A percentile compares a stretch with the other conserved stretches of the same genome.
These are phyloP conservation scores for Diaporthe citrichinensis DNA, from an alignment of 2,329 filamentous ascomycete species.

Conservation along the genomic window DNA sequence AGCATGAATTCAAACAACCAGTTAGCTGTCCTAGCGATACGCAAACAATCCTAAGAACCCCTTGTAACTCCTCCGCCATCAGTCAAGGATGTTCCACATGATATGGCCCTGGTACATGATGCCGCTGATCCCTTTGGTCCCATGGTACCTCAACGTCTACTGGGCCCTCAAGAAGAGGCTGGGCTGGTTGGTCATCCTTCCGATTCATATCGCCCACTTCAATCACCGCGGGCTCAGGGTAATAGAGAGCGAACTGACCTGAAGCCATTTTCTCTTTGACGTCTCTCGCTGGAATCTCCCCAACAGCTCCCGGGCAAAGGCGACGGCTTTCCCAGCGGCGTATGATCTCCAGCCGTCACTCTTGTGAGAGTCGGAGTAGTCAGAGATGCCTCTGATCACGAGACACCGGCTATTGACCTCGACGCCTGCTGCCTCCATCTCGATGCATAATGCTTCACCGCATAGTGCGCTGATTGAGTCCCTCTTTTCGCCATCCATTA, in stretches of 20 bases:
- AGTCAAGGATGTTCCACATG: background rate
- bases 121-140: background rate
- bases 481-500: constrained; percentile 52
- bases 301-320: constrained; percentile 45
- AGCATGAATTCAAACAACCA: fast-evolving
- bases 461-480: constrained; percentile 47
- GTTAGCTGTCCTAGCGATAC: too few relatives aligned
- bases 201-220: background rate
- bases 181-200: too few relatives aligned
- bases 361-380: constrained; percentile 58
- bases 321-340: constrained; percentile 51
- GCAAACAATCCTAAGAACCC: background rate
- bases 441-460: constrained; percentile 45
- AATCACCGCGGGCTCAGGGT: background rate
- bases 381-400: constrained; percentile 56
- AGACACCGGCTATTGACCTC: constrained; percentile 51
- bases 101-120: background rate
- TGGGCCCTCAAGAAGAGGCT: background rate
- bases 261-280: background rate
- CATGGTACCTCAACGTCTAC: background rate
- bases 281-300: background rate
- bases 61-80: background rate
- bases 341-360: constrained; percentile 54
- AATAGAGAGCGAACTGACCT: background rate
- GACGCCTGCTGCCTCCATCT: constrained; percentile 51